Evolutionary conservation across 1,284 basidiomycete genomes (phyloP), one percentile per base, ranked within the genome.

Genomic region (Trametes pubescens): DNA sequence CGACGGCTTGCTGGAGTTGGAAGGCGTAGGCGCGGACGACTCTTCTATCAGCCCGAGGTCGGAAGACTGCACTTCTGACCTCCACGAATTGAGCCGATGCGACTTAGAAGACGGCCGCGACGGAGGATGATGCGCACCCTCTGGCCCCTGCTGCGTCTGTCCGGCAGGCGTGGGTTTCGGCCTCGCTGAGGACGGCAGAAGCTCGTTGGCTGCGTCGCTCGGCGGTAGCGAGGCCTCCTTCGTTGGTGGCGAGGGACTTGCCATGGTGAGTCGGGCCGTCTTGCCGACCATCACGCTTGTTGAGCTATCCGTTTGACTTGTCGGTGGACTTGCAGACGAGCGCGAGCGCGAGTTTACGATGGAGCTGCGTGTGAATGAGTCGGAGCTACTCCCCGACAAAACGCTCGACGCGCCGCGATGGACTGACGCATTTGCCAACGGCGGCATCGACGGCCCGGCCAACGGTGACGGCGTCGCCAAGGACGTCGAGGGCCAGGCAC

Each of bases 41-140:
- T 40, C 40, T 11, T 13, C 24, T 26, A 35, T 24, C 44, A 61
- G 46, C 46, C 61, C 18, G 26, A 59, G 16, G 52, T 57, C 52
- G 7, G 67, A 65, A 21, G 65, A 64, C 22, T 66, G 66, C 29
- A 76, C 73, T 52, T 70, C 71, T n/a, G 73, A 72, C 21, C 75
- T 66, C 75, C 75, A 76, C 1, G 65, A 69, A 52, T 74, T 71
- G 46, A 76, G 65, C n/a, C 72, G 65, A 21, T 66, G 69, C 34
- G 66, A 56, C 26, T 71, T 63, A n/a, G 62, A 24, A 10, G 65
- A 64, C 40, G 65, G 56, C 43, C 56, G 54, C 18, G 61, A 52
- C 40, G 37, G 57, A 40, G 44, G 37, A 64, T 26, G 22, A 21
- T 55, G 60, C 60, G 53, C 60, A 61, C 53, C 60, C 24, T 43